These are phyloP conservation scores for Fusarium avenaceum DNA, from an alignment of 2,329 filamentous ascomycete species.

Conservation along the genomic window DNA sequence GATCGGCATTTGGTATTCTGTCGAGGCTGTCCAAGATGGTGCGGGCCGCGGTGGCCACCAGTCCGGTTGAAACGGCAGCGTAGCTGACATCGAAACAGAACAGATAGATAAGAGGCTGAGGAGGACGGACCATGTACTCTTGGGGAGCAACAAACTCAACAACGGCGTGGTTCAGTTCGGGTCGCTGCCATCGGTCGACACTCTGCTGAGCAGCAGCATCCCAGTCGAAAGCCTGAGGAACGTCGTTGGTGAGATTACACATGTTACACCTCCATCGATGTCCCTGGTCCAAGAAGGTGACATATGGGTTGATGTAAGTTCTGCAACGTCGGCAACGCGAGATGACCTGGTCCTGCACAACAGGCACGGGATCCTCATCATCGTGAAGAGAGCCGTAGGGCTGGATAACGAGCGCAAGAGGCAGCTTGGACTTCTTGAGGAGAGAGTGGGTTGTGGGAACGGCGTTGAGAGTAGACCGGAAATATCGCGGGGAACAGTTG, in stretches of 20 bases:
- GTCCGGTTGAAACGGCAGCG: slow-evolving; percentile 87
- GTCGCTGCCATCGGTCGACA: slow-evolving; percentile 90
- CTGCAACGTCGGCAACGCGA: slow-evolving; percentile 95
- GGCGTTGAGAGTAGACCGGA: slow-evolving; percentile 94
- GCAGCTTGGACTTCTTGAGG: slow-evolving; percentile 95
- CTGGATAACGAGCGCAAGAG: slow-evolving; percentile 95
- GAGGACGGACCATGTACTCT: slow-evolving; percentile 99
- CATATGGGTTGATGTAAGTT: slow-evolving; percentile 98
- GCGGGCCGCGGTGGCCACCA: slow-evolving; percentile 90
- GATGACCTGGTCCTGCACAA: slow-evolving; percentile 97
- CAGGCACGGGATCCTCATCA: slow-evolving; percentile 88
- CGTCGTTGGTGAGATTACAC: slow-evolving; percentile 98
- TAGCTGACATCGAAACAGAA: slow-evolving; percentile 97
- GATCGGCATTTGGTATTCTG: slow-evolving; percentile 97
- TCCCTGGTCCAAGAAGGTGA: slow-evolving; percentile 95
- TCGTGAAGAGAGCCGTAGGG: slow-evolving; percentile 95
- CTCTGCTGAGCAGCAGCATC: slow-evolving; percentile 91
- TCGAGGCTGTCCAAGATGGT: slow-evolving; percentile 96
- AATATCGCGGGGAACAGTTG: slow-evolving; percentile 93
- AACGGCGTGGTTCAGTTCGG: slow-evolving; percentile 95
- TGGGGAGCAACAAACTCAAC: slow-evolving; percentile 98
- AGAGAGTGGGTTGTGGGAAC: slow-evolving; percentile 92
- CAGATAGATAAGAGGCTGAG: slow-evolving; percentile 93
- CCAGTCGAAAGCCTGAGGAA: slow-evolving; percentile 99
- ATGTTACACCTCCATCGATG: slow-evolving; percentile 99